A percentile compares a stretch with the other conserved stretches of the same genome.
Conservation (phyloP, 2,329 filamentous ascomycete genomes). For the Claviceps humidiphila region DNA sequence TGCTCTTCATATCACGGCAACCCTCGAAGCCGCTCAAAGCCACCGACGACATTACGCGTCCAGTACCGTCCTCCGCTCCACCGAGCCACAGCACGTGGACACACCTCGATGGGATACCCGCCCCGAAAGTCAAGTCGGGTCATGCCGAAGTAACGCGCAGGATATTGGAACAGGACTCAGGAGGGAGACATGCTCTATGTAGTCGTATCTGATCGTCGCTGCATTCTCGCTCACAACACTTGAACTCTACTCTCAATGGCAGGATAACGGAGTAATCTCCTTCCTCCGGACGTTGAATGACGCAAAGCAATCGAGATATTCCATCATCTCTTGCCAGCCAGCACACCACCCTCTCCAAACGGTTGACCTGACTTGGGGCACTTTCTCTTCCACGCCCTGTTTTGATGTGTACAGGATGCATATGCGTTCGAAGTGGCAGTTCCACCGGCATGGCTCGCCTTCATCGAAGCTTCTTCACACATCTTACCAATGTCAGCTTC, state of each 20-base stretch:
- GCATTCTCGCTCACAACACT: too few species aligned
- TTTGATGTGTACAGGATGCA: background rate
- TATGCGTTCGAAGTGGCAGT: slow-evolving; percentile 3
- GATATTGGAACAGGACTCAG: too few species aligned
- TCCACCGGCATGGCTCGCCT: slow-evolving; percentile 7
- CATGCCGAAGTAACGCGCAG: background rate
- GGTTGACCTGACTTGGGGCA: background rate
- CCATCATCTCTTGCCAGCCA: too few species aligned
- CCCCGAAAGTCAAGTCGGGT: background rate
- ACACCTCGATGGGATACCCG: slow-evolving; percentile 8
- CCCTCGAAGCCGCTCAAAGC: slow-evolving; percentile 2
- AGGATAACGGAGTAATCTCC: too few species aligned
- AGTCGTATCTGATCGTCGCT: too few species aligned
- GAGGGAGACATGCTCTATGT: too few species aligned
- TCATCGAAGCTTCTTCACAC: slow-evolving; percentile 5
- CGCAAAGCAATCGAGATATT: too few species aligned
- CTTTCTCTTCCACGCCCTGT: slow-evolving; percentile 1
- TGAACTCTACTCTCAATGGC: too few species aligned
- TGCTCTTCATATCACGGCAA: background rate
- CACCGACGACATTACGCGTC: slow-evolving; percentile 6
- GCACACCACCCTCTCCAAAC: background rate
- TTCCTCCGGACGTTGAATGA: too few species aligned
- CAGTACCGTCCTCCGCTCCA: slow-evolving; percentile 2
- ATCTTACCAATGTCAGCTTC: slow-evolving; percentile 6
- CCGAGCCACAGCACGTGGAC: background rate